These are phyloP conservation scores for Alternaria gaisen DNA, from an alignment of 2,329 filamentous ascomycete species.

Conservation along the genomic window DNA sequence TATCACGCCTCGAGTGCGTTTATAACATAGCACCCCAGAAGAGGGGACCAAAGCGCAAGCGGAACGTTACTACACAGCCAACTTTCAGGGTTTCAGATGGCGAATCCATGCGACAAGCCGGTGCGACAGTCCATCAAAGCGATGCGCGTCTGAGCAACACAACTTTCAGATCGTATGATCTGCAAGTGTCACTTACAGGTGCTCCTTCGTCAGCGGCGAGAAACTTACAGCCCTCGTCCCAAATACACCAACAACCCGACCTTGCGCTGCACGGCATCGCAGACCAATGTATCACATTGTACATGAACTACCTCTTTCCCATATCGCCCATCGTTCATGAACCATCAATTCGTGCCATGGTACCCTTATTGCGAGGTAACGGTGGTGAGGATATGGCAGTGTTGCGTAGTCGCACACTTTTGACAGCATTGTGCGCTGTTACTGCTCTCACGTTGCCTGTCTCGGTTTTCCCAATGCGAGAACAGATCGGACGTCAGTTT, in stretches of 20 bases:
- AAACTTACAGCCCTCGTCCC: not conserved
- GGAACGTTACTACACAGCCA: not conserved
- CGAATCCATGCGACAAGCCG: not conserved
- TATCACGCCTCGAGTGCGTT: not conserved
- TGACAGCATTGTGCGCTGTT: not conserved
- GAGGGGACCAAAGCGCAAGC: slow-evolving; percentile 1
- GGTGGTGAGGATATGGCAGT: not conserved
- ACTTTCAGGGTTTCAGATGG: not conserved
- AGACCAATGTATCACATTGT: not conserved
- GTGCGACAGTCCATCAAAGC: not conserved
- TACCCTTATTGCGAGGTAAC: not conserved
- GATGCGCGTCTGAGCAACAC: no score
- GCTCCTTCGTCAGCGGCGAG: not conserved
- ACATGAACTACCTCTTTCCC: not conserved
- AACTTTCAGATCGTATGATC: not conserved
- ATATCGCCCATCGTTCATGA: not conserved
- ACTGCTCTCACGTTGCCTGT: not conserved
- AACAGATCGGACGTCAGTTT: not conserved
- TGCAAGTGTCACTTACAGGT: not conserved
- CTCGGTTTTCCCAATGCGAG: not conserved
- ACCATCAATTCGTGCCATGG: not conserved
- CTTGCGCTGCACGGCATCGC: not conserved
- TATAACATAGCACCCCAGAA: slow-evolving; percentile 2
- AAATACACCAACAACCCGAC: not conserved
- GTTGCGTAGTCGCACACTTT: not conserved